Evolutionary conservation across 108 stramenopile species (phyloP).

Genomic region (Mayamaea pseudoterrestris): DNA sequence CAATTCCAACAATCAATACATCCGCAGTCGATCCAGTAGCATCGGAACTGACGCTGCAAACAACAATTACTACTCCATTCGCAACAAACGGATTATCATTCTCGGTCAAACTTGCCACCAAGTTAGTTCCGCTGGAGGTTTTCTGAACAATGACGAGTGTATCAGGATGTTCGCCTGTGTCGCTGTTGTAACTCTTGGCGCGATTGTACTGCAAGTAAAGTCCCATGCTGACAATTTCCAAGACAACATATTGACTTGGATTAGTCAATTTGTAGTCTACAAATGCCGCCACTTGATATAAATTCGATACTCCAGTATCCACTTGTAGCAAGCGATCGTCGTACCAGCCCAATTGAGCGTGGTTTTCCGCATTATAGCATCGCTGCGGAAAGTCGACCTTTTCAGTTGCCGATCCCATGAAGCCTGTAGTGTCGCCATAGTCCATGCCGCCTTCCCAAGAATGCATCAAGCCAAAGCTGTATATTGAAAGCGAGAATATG

Average conservation of each 20-base stretch:
- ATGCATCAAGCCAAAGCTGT: conserved; percentile 5
- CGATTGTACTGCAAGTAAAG: conserved; percentile 6
- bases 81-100: too few relatives aligned
- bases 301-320: neutral
- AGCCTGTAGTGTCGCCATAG: conserved; percentile 3
- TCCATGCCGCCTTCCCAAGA: conserved; percentile 3
- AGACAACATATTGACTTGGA: neutral
- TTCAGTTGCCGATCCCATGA: conserved; percentile 1
- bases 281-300: neutral
- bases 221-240: neutral
- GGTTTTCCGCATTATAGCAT: conserved; percentile 6
- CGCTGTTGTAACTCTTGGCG: neutral
- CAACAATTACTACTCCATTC: too few relatives aligned
- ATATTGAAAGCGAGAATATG: neutral
- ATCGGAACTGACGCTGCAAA: too few relatives aligned
- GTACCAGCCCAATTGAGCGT: conserved; percentile 3
- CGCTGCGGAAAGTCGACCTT: neutral
- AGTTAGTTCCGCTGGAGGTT: neutral
- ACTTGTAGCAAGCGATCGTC: neutral
- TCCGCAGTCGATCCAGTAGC: too few relatives aligned
- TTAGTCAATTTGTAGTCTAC: neutral
- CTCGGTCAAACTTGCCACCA: neutral
- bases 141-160: neutral
- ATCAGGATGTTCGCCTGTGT: conserved; percentile 2
- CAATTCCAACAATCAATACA: too few relatives aligned